Conservation (phyloP, 1,139 yeast species). For the Pichia sp. region DNA sequence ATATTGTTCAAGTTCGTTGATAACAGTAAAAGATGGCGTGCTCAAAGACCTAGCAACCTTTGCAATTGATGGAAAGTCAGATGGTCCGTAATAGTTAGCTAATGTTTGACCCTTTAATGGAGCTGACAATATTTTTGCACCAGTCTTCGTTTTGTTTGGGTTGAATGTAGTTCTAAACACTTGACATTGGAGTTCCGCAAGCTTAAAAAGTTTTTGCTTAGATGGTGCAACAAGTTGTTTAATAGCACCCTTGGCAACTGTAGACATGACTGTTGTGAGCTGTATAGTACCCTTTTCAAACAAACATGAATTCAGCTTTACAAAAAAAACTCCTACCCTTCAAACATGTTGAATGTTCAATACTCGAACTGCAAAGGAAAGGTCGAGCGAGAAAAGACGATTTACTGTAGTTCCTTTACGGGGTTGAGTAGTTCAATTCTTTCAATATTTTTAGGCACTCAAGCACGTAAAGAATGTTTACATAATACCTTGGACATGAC, state of each 20-base stretch:
- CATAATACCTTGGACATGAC: too few relatives aligned
- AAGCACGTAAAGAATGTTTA: not conserved
- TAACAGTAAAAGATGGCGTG: conserved; percentile 36
- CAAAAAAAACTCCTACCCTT: too few relatives aligned
- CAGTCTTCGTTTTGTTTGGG: conserved; percentile 67
- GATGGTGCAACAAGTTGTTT: conserved; percentile 11
- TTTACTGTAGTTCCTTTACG: too few relatives aligned
- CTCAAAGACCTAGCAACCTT: conserved; percentile 22
- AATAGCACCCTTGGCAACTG: conserved; percentile 7
- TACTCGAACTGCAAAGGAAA: too few relatives aligned
- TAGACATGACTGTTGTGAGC: conserved; percentile 7
- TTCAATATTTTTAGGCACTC: too few relatives aligned
- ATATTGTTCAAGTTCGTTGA: conserved; percentile 70
- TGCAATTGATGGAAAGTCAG: conserved; percentile 56
- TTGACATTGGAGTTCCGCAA: conserved; percentile 51
- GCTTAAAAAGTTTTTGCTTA: conserved; percentile 41
- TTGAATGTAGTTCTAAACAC: conserved; percentile 62
- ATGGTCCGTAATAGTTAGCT: conserved; percentile 70
- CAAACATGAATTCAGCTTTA: not conserved
- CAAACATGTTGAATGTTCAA: too few relatives aligned
- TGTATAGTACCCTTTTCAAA: too few relatives aligned
- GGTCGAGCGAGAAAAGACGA: too few relatives aligned
- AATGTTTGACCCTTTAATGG: conserved; percentile 73
- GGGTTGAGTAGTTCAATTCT: too few relatives aligned
- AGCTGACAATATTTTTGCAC: conserved; percentile 65